These are phyloP conservation scores for Cryptosporidium baileyi DNA, from an alignment of 169 alveolate genomes.

Conservation along the genomic window DNA sequence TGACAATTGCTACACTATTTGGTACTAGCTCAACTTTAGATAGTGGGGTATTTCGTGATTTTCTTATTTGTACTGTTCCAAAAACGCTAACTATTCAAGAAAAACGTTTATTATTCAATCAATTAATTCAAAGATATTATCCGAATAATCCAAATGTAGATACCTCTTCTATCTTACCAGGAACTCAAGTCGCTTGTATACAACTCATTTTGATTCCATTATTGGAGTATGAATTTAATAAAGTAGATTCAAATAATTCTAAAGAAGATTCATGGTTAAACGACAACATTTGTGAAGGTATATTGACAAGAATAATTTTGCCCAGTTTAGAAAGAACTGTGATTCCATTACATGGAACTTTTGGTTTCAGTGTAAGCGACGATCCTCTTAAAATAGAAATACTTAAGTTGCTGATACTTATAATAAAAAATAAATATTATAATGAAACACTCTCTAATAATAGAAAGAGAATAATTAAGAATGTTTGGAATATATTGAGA, in stretches of 20 bases:
- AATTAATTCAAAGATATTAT: constrained; percentile 48
- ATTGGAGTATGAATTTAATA: constrained; percentile 39
- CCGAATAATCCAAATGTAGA: constrained; percentile 59
- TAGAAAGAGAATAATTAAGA: constrained; percentile 47
- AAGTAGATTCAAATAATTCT: background rate
- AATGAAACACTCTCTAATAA: background rate
- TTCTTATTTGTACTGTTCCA: constrained; percentile 64
- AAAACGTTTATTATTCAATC: constrained; percentile 45
- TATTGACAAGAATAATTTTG: constrained; percentile 26
- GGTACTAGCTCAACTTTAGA: constrained; percentile 70
- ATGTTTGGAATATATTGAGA: constrained; percentile 58
- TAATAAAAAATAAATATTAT: constrained; percentile 8
- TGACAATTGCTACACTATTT: constrained; percentile 66
- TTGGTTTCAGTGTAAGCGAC: constrained; percentile 46
- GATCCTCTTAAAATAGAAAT: constrained; percentile 60
- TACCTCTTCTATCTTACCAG: constrained; percentile 58
- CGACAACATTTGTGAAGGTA: constrained; percentile 47
- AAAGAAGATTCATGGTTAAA: constrained; percentile 47
- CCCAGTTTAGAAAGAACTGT: constrained; percentile 42
- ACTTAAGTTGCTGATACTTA: constrained; percentile 25
- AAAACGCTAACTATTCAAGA: constrained; percentile 44
- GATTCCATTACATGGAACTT: constrained; percentile 56
- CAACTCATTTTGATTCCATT: constrained; percentile 59
- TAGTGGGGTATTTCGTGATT: constrained; percentile 53
- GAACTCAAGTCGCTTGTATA: constrained; percentile 64